phyloP scores from a whole-genome alignment of 2,329 filamentous ascomycete species.

The Lecanicillium sp. region DNA sequence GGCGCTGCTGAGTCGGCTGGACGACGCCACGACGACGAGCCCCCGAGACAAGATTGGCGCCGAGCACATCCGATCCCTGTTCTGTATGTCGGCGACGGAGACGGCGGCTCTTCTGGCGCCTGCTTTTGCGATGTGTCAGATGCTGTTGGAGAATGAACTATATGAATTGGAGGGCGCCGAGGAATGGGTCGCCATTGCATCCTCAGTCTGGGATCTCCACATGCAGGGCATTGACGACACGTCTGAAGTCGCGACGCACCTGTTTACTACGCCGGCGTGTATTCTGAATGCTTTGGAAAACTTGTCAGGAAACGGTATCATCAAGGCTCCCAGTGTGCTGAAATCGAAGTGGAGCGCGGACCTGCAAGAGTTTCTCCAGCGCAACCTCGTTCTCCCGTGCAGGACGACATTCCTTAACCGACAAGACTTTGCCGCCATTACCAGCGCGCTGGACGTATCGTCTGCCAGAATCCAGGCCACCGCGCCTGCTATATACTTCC shows the following conservation, averaged over 20 bases:
- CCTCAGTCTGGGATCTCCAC: slow-evolving; percentile 48
- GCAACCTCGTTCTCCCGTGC: slow-evolving; percentile 46
- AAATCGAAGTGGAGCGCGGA: slow-evolving; percentile 37
- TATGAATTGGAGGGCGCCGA: slow-evolving; percentile 33
- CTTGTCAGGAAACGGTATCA: slow-evolving; percentile 19
- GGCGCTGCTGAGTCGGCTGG: slow-evolving; percentile 41
- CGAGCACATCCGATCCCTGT: slow-evolving; percentile 53
- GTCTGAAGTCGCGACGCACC: slow-evolving; percentile 40
- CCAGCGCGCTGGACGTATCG: slow-evolving; percentile 35
- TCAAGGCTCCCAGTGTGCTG: slow-evolving; percentile 21
- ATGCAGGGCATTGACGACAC: slow-evolving; percentile 43
- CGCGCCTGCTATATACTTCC: slow-evolving; percentile 39
- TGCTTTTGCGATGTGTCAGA: slow-evolving; percentile 39
- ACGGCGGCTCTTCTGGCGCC: slow-evolving; percentile 39
- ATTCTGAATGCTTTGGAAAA: slow-evolving; percentile 32
- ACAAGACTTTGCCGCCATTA: slow-evolving; percentile 35
- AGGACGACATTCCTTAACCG: slow-evolving; percentile 41
- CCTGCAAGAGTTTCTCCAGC: slow-evolving; percentile 43
- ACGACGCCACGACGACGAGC: slow-evolving; percentile 27
- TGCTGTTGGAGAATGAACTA: slow-evolving; percentile 27
- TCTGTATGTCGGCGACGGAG: slow-evolving; percentile 44
- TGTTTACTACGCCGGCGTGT: slow-evolving; percentile 33
- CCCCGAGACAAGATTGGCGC: slow-evolving; percentile 46
- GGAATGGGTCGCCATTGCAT: slow-evolving; percentile 42
- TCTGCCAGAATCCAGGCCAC: slow-evolving; percentile 29